Evolutionary conservation across 805 yeast genomes (phyloP).

Genomic region (Cephaloascus fragrans): DNA sequence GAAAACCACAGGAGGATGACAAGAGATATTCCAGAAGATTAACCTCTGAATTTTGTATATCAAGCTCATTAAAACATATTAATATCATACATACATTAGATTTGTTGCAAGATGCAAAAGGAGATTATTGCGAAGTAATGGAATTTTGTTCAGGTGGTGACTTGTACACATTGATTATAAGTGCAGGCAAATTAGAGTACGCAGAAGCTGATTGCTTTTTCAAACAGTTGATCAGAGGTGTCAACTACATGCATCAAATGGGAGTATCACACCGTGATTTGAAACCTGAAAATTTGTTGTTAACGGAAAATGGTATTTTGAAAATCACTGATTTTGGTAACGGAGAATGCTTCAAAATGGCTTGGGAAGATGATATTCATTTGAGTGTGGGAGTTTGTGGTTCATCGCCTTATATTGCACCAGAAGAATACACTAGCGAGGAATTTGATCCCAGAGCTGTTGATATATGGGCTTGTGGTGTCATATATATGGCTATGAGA

Average conservation of each 20-base stretch:
- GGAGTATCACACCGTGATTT: slow-evolving; percentile 88
- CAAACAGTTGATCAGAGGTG: slow-evolving; percentile 78
- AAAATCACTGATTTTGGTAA: slow-evolving; percentile 88
- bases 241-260: slow-evolving; percentile 79
- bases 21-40: slow-evolving; percentile 63
- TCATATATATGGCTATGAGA: slow-evolving; percentile 87
- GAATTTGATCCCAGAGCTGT: slow-evolving; percentile 76
- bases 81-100: slow-evolving; percentile 75
- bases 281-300: slow-evolving; percentile 76
- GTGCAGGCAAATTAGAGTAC: slow-evolving; percentile 70
- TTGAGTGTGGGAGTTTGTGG: slow-evolving; percentile 74
- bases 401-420: slow-evolving; percentile 84
- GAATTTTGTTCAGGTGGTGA: slow-evolving; percentile 82
- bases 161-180: slow-evolving; percentile 60
- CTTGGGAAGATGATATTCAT: slow-evolving; percentile 71
- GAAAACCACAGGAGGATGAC: slow-evolving; percentile 49
- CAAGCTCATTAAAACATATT: slow-evolving; percentile 66
- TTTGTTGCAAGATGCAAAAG: slow-evolving; percentile 69
- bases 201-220: slow-evolving; percentile 87
- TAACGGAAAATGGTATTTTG: slow-evolving; percentile 62
- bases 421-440: slow-evolving; percentile 61
- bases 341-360: slow-evolving; percentile 74
- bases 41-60: slow-evolving; percentile 76
- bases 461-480: slow-evolving; percentile 92
- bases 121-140: slow-evolving; percentile 80